A percentile compares a stretch with the other conserved stretches of the same genome.
Evolutionary conservation across 2,329 filamentous ascomycete genomes (phyloP).

Genomic region (Neophaeococcomyces mojaviensis): DNA sequence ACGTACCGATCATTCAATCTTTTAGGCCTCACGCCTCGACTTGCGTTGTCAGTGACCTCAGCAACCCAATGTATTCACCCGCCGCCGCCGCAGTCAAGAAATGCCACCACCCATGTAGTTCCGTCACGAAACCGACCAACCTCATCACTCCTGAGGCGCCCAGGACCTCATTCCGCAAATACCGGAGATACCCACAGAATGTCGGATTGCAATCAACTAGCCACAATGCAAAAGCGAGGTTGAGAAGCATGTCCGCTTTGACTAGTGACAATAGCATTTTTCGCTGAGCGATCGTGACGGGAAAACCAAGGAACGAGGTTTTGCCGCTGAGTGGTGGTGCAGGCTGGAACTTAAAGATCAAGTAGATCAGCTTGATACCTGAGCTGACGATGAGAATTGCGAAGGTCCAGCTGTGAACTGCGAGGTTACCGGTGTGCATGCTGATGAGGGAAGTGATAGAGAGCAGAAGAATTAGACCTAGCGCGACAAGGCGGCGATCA

Average conservation of each 20-base stretch:
- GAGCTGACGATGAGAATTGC: not conserved
- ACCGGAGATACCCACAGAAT: constrained; percentile 19
- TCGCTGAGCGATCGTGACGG: not conserved
- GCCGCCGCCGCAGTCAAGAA: constrained; percentile 20
- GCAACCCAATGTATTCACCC: constrained; percentile 19
- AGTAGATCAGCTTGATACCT: not conserved
- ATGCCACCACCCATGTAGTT: constrained; percentile 29
- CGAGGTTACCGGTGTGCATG: not conserved
- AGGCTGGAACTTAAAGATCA: not conserved
- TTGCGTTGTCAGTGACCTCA: constrained; percentile 12
- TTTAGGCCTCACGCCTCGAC: too few species aligned
- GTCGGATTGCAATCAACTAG: constrained; percentile 22
- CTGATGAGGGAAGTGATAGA: not conserved
- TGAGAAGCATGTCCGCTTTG: not conserved
- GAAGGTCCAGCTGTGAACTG: not conserved
- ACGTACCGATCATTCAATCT: too few species aligned
- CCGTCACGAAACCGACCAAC: constrained; percentile 24
- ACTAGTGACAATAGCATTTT: not conserved
- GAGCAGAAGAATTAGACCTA: not conserved
- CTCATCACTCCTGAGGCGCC: constrained; percentile 16
- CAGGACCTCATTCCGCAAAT: constrained; percentile 9
- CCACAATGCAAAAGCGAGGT: constrained; percentile 21
- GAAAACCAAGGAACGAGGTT: not conserved
- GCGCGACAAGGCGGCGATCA: not conserved
- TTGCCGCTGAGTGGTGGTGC: not conserved